phyloP scores from a whole-genome alignment of 352 stramenopile species.

The Globisporangium ultimum region DNA sequence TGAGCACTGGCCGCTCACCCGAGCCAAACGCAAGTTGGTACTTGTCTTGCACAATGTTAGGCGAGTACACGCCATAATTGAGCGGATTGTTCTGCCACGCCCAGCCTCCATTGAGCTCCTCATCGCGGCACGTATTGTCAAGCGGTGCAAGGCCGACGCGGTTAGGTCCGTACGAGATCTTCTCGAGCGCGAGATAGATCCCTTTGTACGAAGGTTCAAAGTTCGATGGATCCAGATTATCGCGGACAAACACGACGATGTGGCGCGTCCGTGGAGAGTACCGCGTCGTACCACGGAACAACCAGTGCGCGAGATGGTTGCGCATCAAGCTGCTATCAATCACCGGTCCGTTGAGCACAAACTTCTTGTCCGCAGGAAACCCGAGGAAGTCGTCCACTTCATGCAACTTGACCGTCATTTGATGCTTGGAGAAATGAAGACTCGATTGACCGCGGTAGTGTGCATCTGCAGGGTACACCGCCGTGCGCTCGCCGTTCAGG shows the following conservation, averaged over 20 bases:
- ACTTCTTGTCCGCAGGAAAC: constrained; percentile 59
- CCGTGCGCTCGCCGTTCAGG: constrained; percentile 34
- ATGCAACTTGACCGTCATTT: constrained; percentile 67
- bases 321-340: constrained; percentile 67
- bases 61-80: constrained; percentile 36
- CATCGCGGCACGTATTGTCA: constrained; percentile 32
- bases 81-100: constrained; percentile 78
- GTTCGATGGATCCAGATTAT: constrained; percentile 22
- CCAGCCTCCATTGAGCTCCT: constrained; percentile 66
- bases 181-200: constrained; percentile 77
- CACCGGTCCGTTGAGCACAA: constrained; percentile 75
- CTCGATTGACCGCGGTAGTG: constrained; percentile 80
- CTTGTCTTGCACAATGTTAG: constrained; percentile 58
- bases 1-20: constrained; percentile 47
- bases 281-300: constrained; percentile 62
- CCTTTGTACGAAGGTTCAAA: constrained; percentile 42
- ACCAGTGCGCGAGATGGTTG: constrained; percentile 79
- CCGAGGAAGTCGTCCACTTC: constrained; percentile 41
- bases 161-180: constrained; percentile 67
- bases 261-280: constrained; percentile 69
- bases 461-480: constrained; percentile 41
- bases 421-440: constrained; percentile 77
- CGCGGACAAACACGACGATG: constrained; percentile 64
- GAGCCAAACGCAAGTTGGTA: constrained; percentile 54
- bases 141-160: constrained; percentile 61